Evolutionary conservation across 75 land plant species (phyloP), one percentile per base, ranked within the genome.

Genomic region (Selaginella moellendorffii): DNA sequence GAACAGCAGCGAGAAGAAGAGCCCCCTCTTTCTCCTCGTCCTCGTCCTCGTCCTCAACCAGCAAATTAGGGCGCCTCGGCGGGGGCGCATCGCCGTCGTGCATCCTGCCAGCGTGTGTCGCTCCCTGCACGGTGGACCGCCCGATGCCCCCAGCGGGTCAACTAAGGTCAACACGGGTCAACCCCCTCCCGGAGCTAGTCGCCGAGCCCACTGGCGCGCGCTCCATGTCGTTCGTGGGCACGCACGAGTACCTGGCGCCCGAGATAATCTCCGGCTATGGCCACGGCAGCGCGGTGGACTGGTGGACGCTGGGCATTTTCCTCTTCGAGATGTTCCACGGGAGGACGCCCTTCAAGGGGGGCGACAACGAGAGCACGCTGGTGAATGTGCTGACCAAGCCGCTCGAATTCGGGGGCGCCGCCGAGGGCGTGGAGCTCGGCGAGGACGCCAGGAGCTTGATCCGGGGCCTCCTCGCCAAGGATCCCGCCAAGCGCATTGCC

Each of bases 271-370:
- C 52, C 28, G 79, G 85, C 5, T 46, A 30, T 27, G 88, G 91
- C n/a, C 88, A 87, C 66, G 88, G 91, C 30, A 77, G 68, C 69
- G 82, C 73, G 1, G 85, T 87, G 0, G 91, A 87, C 65, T 87
- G 91, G 91, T 87, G 88, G 85, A 83, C 91, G 0, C 74, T 87
- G 30, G 91, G 91, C 56, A 75, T 87, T 23, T 84, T 87, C 67
- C 28, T 87, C 2, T 81, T 75, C 73, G 91, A 87, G 77, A 27
- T 87, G 27, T 17, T 87, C 26, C 71, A 74, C 64, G 88, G 91
- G 1, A 54, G 77, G 54, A 87, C 91, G 22, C 91, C 91, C 52
- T 87, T 87, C 66, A 81, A 74, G 60, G 91, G 91, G 8, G 67
- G 27, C 20, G 77, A 56, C 61, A 87, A 87, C 28, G 91, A 84